Base-by-base conservation (phyloP, 176 grass and related monocot genomes). In the Ensete ventricosum region DNA sequence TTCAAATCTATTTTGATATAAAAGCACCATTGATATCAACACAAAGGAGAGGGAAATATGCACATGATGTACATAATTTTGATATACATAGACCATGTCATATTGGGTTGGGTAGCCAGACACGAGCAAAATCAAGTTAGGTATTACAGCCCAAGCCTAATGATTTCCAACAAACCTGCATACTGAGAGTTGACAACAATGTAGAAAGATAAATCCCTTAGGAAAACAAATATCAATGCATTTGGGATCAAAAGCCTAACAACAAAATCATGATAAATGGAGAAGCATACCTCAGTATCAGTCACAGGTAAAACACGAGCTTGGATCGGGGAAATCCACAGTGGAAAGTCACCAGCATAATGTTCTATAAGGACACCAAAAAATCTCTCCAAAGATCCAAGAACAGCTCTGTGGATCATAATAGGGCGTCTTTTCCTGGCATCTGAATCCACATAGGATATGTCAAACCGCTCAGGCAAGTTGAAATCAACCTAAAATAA, bases 341-440 rank as follows among this genome's bases (percentile, higher is more conserved):
- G 88, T 62, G 95, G 95, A 80, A 99, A 99, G 82, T 99, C 95
- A 12, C 90, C 95, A 76, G 95, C 90, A 26, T 99, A 99, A 73
- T 94, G 91, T 71, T 99, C 91, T 55, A 99, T 91, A 48, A 99
- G 82, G 78, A 94, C 83, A 59, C 95, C 91, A 79, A 99, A 99
- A 80, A 99, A 99, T 27, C 91, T 84, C 26, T 99, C 90, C 72
- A 99, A 73, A 69, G 88, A 99, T 9, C 95, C 95, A 79, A 99
- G 87, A 71, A 94, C 48, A 83, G 95, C 95, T 82, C 95, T 84
- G 82, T 99, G 95, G 73, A 99, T 89, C 95, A 99, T 94, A 59
- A 99, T 99, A 73, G 95, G 90, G 4, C 90, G 77, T 67, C 63
- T 91, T 71, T 91, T 99, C 79, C 94, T 84, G 21, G 76, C 73